Base-by-base conservation (phyloP, 2,329 filamentous ascomycete species). In the Gyromitra esculenta region DNA sequence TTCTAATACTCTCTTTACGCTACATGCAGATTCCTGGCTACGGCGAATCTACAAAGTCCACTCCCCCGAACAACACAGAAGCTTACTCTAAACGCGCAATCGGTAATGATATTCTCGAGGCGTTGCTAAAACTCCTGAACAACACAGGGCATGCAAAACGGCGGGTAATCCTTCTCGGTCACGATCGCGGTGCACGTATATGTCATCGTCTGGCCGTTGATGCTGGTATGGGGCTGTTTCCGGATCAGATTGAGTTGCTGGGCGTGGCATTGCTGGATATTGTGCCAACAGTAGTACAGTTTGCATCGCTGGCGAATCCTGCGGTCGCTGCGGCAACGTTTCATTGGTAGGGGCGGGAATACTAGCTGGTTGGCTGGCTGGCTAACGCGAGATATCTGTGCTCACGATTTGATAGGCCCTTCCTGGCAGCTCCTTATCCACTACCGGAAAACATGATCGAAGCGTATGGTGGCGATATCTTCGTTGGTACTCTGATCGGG, bases 181-280 rank as follows among this genome's bases (percentile, higher is more conserved):
- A 88, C 79, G 86, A 87, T 79, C 85, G 86, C 41, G 86, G 86
- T 54, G 86, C 85, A 1, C 84, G 86, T 7, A 83, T 87, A 77
- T 83, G 83, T 67, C 86, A 87, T 80, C 85, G 86, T 25, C 82
- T 87, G 45, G 82, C 85, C 39, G 85, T 87, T 43, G 83, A 85
- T 76, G 80, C 81, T 45, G 78, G 82, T 7, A 73, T 82, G 3
- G 76, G 80, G 37, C 21, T 71, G 6, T 56, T 75, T 15, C 65
- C 67, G 5, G 39, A 65, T 13, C 25, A 70, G 13, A 63, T 69
- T 56, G 54, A 79, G 1, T 75, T 77, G n/a, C 80, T 85, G 67
- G 84, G 84, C 6, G 81, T 83, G 0, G 82, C 85, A 21, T 79
- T 87, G 13, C 81, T 87, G 18, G 86, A 88, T 80, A 87, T 87